These are phyloP conservation scores for Coprinellus micaceus DNA, from an alignment of 768 basidiomycete genomes.

Conservation along the genomic window DNA sequence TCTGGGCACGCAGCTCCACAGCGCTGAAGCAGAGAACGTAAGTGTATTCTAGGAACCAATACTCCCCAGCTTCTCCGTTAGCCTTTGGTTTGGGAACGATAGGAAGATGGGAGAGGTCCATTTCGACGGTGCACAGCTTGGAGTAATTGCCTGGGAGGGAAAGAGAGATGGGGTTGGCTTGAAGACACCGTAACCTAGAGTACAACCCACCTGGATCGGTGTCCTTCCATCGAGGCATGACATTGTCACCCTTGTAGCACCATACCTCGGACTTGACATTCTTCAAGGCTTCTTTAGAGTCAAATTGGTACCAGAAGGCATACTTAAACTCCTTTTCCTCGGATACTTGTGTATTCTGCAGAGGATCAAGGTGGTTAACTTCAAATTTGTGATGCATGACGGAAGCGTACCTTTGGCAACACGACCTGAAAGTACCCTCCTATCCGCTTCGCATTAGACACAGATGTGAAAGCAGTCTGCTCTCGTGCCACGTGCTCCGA, in stretches of 20 bases:
- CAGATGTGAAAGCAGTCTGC: conserved; percentile 3
- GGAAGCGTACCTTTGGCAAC: conserved; percentile 22
- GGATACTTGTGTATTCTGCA: conserved; percentile 20
- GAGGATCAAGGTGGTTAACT: conserved; percentile 31
- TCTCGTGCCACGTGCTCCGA: conserved; percentile 33
- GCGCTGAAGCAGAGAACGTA: conserved; percentile 18
- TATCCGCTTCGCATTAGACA: conserved; percentile 9
- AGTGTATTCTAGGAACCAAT: conserved; percentile 16
- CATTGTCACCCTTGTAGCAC: conserved; percentile 14
- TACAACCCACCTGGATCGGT: conserved; percentile 12
- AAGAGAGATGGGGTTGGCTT: conserved; percentile 11
- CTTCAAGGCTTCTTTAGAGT: conserved; percentile 10
- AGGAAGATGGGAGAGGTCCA: conserved; percentile 16
- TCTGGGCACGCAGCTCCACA: conserved; percentile 17
- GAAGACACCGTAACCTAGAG: too few relatives aligned
- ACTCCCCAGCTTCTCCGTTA: conserved; percentile 3
- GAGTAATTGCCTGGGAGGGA: conserved; percentile 6
- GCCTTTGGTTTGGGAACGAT: conserved; percentile 1
- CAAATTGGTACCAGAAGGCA: conserved; percentile 14
- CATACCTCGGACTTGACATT: conserved; percentile 13
- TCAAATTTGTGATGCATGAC: conserved; percentile 48
- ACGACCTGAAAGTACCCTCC: conserved; percentile 12
- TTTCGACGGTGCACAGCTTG: conserved; percentile 18
- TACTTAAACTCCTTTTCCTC: conserved; percentile 20
- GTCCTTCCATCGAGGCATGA: conserved; percentile 15